Evolutionary conservation across 805 yeast species (phyloP), one percentile per base, ranked within the genome.

Genomic region (Geotrichum ghanense): DNA sequence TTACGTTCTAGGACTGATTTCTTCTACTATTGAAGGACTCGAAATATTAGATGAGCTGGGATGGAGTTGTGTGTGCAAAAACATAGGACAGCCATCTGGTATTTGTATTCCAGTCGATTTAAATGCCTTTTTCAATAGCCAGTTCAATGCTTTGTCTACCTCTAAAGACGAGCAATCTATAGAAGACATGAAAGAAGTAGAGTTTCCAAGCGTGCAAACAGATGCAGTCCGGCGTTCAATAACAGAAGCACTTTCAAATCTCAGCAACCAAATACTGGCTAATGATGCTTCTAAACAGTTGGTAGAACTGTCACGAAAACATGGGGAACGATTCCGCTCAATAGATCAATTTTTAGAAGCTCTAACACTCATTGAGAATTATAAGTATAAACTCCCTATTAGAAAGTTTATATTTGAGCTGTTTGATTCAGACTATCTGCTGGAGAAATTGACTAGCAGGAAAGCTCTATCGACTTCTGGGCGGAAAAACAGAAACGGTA

Each of bases 31-130:
- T 14, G 87, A 85, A 56, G 97, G 97, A 0, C 72, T 79, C 20
- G 97, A 89, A 58, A 77, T 88, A 14, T 66, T 89, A 47, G 95
- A 86, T 57, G 95, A 87, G 54, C 68, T 74, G 46, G 79, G 79
- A 1, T 90, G 97, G 97, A 66, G 62, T 41, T 70, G 78, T 17
- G 72, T 74, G 22, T 56, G 70, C 23, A 70, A 70, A 43, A 62
- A 67, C 0, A 65, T 66, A 49, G 69, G 69, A n/a, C 53, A 59
- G 1, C 74, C 57, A 1, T 25, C 64, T 17, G 72, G 74, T 1
- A 62, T 73, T 17, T 58, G 69, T 16, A 45, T 71, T 17, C 78
- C 79, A 1, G 52, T 52, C 22, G 45, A 67, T 21, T 57, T 59
- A 10, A 49, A 34, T 3, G 12, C 45, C 20, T 39, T 39, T 39